These are phyloP conservation scores for Hibiscus trionum DNA, from an alignment of 345 rosid species.

Conservation along the genomic window DNA sequence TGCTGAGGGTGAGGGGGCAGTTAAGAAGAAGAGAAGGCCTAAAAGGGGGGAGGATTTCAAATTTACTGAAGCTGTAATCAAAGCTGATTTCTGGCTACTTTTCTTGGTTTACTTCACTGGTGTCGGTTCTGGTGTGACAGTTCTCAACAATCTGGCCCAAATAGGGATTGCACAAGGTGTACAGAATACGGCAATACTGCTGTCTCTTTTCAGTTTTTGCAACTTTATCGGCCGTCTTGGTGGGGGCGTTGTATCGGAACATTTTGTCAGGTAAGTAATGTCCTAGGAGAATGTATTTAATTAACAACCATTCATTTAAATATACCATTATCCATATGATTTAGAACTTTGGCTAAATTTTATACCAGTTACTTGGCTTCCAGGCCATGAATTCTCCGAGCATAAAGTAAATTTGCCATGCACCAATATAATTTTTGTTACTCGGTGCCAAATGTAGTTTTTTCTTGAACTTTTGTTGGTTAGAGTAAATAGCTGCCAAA, in stretches of 20 bases:
- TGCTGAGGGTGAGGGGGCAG: conserved; percentile 64
- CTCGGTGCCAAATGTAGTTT: neutral
- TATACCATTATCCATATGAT: neutral
- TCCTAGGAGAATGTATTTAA: neutral
- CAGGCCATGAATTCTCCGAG: neutral
- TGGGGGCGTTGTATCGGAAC: conserved; percentile 52
- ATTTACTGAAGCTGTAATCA: conserved; percentile 50
- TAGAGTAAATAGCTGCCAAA: neutral
- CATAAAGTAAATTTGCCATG: neutral
- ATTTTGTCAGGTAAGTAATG: conserved; percentile 46
- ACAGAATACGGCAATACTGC: conserved; percentile 44
- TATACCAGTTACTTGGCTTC: neutral
- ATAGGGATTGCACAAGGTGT: conserved; percentile 57
- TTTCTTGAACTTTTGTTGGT: neutral
- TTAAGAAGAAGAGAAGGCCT: conserved; percentile 58
- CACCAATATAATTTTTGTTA: neutral
- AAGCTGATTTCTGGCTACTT: conserved; percentile 82
- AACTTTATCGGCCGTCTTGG: conserved; percentile 64
- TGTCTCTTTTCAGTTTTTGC: conserved; percentile 63
- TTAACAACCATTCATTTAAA: neutral
- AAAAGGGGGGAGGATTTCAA: conserved; percentile 67
- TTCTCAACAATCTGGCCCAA: conserved; percentile 68
- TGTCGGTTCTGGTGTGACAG: conserved; percentile 64
- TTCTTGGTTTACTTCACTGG: conserved; percentile 56
- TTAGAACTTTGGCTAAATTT: neutral